Evolutionary conservation across 2,329 filamentous ascomycete species (phyloP).

Genomic region (Claviceps pazoutovae): DNA sequence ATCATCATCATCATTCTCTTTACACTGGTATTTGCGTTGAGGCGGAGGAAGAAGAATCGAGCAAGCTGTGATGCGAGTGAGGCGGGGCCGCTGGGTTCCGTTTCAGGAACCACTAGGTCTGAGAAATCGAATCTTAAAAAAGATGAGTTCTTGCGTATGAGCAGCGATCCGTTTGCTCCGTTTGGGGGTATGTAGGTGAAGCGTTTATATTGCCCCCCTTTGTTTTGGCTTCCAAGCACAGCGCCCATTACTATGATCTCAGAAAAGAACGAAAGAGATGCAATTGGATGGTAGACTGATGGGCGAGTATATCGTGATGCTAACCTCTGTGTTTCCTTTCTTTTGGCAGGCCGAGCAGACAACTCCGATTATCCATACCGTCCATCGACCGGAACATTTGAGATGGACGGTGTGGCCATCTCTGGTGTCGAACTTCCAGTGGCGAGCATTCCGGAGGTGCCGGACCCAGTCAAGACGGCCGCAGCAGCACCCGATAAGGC

Average conservation of each 20-base stretch:
- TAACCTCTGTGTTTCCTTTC: background rate
- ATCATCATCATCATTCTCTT: constrained; percentile 14
- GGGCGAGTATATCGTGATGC: no score
- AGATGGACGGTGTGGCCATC: constrained; percentile 23
- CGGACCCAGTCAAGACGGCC: background rate
- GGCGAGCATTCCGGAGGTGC: constrained; percentile 6
- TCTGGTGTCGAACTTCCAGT: constrained; percentile 21
- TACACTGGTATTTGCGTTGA: constrained; percentile 11
- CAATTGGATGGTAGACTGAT: background rate
- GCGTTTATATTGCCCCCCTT: background rate
- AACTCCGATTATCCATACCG: constrained; percentile 14
- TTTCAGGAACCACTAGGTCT: background rate
- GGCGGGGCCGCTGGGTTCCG: constrained; percentile 5
- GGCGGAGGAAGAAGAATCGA: constrained; percentile 7
- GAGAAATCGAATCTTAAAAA: constrained; percentile 8
- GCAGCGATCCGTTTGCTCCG: constrained; percentile 25
- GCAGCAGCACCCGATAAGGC: no score
- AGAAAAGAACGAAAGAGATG: background rate
- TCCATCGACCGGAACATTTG: constrained; percentile 18
- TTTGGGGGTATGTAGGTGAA: constrained; percentile 26
- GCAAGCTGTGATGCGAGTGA: constrained; percentile 2
- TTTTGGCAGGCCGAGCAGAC: constrained; percentile 20
- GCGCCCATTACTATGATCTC: no score
- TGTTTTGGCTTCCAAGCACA: no score
- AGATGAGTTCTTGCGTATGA: constrained; percentile 9